A percentile compares a stretch with the other conserved stretches of the same genome.
Conservation (phyloP, 768 basidiomycete genomes). For the Trametes gibbosa region DNA sequence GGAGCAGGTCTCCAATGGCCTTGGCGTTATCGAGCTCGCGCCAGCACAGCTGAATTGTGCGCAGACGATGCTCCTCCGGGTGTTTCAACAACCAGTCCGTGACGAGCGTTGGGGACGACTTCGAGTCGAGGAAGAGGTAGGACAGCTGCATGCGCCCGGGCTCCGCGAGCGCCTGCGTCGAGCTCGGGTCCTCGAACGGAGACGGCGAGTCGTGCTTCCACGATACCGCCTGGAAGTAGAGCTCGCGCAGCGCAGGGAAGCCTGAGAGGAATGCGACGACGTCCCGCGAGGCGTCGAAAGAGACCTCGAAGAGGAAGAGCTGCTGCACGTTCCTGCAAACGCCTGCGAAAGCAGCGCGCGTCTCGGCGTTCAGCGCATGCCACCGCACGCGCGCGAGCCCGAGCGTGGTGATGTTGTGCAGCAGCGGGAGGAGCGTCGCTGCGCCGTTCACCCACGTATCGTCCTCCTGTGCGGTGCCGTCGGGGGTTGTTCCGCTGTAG, state of each 20-base stretch:
- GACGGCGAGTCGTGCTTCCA: slow-evolving; percentile 25
- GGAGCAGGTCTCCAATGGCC: slow-evolving; percentile 26
- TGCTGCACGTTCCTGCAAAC: slow-evolving; percentile 20
- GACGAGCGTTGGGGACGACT: slow-evolving; percentile 29
- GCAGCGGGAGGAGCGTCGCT: slow-evolving; percentile 17
- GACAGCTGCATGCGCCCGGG: slow-evolving; percentile 23
- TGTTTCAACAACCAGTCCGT: slow-evolving; percentile 29
- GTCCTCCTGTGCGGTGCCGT: slow-evolving; percentile 20
- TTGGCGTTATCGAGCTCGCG: slow-evolving; percentile 27
- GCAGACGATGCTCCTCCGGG: slow-evolving; percentile 24
- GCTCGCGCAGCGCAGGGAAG: slow-evolving; percentile 27
- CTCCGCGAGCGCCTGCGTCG: not conserved
- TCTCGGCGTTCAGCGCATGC: slow-evolving; percentile 22
- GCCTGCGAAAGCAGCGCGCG: slow-evolving; percentile 21
- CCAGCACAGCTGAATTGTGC: slow-evolving; percentile 31
- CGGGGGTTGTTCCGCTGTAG: slow-evolving; percentile 15
- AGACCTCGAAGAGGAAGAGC: slow-evolving; percentile 29
- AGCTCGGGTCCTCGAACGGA: slow-evolving; percentile 6
- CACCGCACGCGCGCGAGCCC: slow-evolving; percentile 27
- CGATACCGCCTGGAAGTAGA: slow-evolving; percentile 30
- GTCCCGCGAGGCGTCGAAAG: slow-evolving; percentile 26
- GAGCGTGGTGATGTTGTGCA: slow-evolving; percentile 21
- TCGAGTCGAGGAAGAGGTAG: slow-evolving; percentile 28
- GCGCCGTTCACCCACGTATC: slow-evolving; percentile 24
- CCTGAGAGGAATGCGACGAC: slow-evolving; percentile 26